Conservation (phyloP, 2,329 filamentous ascomycete species). For the Scolecobasidium constrictum region DNA sequence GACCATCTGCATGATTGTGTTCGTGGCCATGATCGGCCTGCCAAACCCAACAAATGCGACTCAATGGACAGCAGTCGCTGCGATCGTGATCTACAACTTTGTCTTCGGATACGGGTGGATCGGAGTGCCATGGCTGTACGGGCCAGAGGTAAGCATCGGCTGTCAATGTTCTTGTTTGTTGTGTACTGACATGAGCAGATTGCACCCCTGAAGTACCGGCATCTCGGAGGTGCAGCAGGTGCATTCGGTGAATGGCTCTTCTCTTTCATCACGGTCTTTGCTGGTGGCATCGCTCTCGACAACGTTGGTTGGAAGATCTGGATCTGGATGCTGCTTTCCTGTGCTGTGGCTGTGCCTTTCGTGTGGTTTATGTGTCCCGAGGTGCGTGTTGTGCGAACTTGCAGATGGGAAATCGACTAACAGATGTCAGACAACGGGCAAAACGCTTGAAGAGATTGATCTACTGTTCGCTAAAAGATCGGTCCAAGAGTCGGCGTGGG, state of each 20-base stretch:
- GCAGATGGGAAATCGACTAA: too few species aligned
- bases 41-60: slow-evolving; percentile 12
- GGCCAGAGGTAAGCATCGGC: slow-evolving; percentile 17
- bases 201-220: slow-evolving; percentile 25
- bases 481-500: too few species aligned
- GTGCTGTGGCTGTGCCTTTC: slow-evolving; percentile 16
- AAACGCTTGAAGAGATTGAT: too few species aligned
- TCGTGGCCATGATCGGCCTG: slow-evolving; percentile 16
- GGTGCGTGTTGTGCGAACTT: neutral
- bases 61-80: slow-evolving; percentile 18
- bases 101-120: slow-evolving; percentile 22
- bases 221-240: slow-evolving; percentile 24
- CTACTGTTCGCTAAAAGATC: too few species aligned
- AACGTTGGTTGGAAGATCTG: slow-evolving; percentile 27
- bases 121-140: slow-evolving; percentile 24
- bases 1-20: slow-evolving; percentile 17
- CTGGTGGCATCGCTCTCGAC: slow-evolving; percentile 22
- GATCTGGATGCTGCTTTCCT: slow-evolving; percentile 26
- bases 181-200: too few species aligned
- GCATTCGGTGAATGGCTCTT: slow-evolving; percentile 27
- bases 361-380: slow-evolving; percentile 16
- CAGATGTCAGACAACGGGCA: too few species aligned
- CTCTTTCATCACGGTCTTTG: slow-evolving; percentile 26
- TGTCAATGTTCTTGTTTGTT: neutral
- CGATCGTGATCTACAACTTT: slow-evolving; percentile 19